phyloP scores from a whole-genome alignment of 139 green algal genomes.

The Chlamydomonas sp. region DNA sequence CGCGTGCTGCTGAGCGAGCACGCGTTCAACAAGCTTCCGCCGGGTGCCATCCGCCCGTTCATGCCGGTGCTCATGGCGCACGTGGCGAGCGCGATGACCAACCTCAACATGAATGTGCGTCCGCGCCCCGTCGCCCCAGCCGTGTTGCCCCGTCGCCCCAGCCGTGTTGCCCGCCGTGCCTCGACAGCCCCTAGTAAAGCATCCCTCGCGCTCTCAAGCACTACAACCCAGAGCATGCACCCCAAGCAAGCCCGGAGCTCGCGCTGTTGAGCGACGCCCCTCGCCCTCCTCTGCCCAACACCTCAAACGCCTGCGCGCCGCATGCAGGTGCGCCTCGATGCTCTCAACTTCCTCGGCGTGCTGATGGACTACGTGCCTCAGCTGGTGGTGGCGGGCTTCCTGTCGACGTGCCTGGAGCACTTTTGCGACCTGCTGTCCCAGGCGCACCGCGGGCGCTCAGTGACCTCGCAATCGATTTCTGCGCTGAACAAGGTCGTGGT shows the following conservation, averaged over 20 bases:
- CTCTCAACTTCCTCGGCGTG: constrained; percentile 55
- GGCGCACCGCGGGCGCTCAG: constrained; percentile 32
- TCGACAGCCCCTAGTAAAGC: too few species aligned
- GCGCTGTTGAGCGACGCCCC: too few species aligned
- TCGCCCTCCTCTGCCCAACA: too few species aligned
- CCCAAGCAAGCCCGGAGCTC: too few species aligned
- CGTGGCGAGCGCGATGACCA: constrained; percentile 54
- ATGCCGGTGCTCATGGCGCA: constrained; percentile 75
- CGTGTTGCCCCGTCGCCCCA: too few species aligned
- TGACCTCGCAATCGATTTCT: constrained; percentile 49
- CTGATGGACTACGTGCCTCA: constrained; percentile 50
- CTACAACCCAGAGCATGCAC: too few species aligned
- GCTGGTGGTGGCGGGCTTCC: constrained; percentile 34
- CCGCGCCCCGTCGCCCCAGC: too few species aligned
- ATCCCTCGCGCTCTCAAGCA: too few species aligned
- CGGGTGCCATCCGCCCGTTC: constrained; percentile 55
- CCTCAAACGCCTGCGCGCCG: too few species aligned
- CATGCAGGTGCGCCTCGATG: constrained; percentile 42
- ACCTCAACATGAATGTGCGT: constrained; percentile 32
- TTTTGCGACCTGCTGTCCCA: constrained; percentile 54
- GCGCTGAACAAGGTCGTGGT: constrained; percentile 38
- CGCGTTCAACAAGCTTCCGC: constrained; percentile 46
- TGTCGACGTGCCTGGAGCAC: constrained; percentile 46
- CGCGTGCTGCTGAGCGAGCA: constrained; percentile 23
- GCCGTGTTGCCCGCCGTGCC: too few species aligned